A percentile compares a stretch with the other conserved stretches of the same genome.
These are phyloP conservation scores for Coemansia sp. DNA, from an alignment of 192 early-diverging fungal species.

Conservation along the genomic window DNA sequence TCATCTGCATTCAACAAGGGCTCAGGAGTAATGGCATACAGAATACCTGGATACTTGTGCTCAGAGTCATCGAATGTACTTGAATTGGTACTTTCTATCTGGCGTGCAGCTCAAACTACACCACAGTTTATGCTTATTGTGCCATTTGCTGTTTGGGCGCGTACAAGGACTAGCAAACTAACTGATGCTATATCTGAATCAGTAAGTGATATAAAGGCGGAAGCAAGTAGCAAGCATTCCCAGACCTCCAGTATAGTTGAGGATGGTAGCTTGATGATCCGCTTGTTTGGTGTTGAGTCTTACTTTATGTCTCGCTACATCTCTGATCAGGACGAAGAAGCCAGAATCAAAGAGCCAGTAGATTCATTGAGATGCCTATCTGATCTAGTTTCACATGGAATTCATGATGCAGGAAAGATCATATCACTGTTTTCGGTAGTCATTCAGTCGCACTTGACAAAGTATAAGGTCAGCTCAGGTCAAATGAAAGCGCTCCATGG, in stretches of 20 bases:
- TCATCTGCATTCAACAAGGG: background rate
- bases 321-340: constrained; percentile 58
- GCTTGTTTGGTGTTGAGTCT: constrained; percentile 59
- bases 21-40: background rate
- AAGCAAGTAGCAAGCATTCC: background rate
- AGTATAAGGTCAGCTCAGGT: background rate
- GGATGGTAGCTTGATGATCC: constrained; percentile 68
- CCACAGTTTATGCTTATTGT: constrained; percentile 21
- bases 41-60: background rate
- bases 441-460: constrained; percentile 16
- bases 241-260: constrained; percentile 14
- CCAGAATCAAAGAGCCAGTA: constrained; percentile 49
- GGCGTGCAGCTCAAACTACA: background rate
- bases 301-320: constrained; percentile 59
- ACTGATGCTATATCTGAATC: background rate
- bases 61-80: background rate
- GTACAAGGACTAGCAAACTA: background rate
- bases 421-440: constrained; percentile 1
- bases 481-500: background rate
- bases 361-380: constrained; percentile 61
- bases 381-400: constrained; percentile 41
- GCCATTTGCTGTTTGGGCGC: constrained; percentile 13
- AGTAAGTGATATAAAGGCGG: background rate
- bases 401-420: constrained; percentile 49
- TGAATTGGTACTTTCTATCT: background rate